phyloP scores from a whole-genome alignment of 192 early-diverging fungal species.

The Podila epigama region DNA sequence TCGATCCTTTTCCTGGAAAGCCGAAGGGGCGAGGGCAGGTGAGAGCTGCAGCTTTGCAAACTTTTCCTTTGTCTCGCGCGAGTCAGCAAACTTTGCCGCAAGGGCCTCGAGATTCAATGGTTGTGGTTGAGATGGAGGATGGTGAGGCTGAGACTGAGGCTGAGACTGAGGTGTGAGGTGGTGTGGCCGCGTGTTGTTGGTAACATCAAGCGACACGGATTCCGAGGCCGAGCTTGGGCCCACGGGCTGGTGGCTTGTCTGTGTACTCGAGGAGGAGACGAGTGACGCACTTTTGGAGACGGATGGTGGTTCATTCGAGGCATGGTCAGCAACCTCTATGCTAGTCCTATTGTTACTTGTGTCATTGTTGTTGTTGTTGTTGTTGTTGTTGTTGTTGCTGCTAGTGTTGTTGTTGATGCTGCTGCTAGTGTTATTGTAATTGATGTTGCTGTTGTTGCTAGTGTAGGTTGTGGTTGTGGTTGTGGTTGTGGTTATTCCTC shows the following conservation, averaged over 20 bases:
- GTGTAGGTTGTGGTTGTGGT: not conserved
- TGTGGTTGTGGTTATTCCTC: not conserved
- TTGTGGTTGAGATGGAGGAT: not conserved
- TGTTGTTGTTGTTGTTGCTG: not conserved
- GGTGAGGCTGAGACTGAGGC: slow-evolving; percentile 3
- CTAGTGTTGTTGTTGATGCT: not conserved
- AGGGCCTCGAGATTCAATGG: slow-evolving; percentile 41
- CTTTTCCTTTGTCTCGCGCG: slow-evolving; percentile 31
- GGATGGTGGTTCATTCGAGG: no score
- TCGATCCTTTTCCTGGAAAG: slow-evolving; percentile 29
- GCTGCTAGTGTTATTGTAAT: not conserved
- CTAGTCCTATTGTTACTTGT: no score
- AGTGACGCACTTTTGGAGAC: not conserved
- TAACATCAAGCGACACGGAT: not conserved
- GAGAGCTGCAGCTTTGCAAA: slow-evolving; percentile 33
- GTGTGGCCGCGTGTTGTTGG: not conserved
- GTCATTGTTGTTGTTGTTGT: not conserved
- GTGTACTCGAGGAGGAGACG: not conserved
- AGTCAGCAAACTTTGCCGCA: slow-evolving; percentile 40
- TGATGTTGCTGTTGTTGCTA: not conserved
- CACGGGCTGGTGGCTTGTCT: no score
- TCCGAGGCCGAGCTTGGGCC: not conserved
- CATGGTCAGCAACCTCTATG: no score
- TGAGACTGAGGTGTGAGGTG: not conserved
- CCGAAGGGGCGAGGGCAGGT: slow-evolving; percentile 17